phyloP scores from a whole-genome alignment of 2,329 filamentous ascomycete species.

The Cercospora zeina region DNA sequence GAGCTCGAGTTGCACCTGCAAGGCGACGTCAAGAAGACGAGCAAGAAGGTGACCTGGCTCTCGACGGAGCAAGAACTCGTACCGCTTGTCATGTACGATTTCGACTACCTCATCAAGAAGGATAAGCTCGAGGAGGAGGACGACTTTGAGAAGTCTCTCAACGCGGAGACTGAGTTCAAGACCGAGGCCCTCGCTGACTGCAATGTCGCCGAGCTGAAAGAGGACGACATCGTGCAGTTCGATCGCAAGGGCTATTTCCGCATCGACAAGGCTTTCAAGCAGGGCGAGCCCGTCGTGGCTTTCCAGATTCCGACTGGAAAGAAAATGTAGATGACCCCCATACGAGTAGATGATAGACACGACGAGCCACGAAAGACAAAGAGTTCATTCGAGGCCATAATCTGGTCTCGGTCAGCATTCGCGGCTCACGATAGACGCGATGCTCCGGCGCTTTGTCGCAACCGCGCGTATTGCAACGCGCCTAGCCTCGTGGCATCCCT shows the following conservation, averaged over 20 bases:
- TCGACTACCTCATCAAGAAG: slow-evolving; percentile 93
- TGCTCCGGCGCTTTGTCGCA: not conserved
- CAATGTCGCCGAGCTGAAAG: slow-evolving; percentile 75
- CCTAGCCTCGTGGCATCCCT: slow-evolving; percentile 7
- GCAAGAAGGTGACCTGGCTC: slow-evolving; percentile 97
- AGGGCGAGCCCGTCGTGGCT: slow-evolving; percentile 62
- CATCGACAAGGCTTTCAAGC: slow-evolving; percentile 66
- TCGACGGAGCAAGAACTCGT: slow-evolving; percentile 75
- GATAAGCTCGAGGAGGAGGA: slow-evolving; percentile 91
- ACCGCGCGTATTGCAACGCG: not conserved
- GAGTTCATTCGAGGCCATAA: not conserved
- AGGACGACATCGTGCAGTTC: slow-evolving; percentile 90
- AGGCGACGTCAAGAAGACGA: slow-evolving; percentile 90
- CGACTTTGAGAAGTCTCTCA: slow-evolving; percentile 79
- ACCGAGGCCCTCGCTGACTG: slow-evolving; percentile 76
- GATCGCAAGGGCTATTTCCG: slow-evolving; percentile 92
- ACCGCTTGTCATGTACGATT: slow-evolving; percentile 84
- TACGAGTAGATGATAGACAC: not conserved
- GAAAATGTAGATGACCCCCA: slow-evolving; percentile 33
- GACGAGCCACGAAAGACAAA: not conserved
- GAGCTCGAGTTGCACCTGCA: slow-evolving; percentile 85
- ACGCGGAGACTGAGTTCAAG: slow-evolving; percentile 70
- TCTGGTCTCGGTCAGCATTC: not conserved
- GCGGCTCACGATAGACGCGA: not conserved
- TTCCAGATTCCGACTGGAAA: slow-evolving; percentile 72